phyloP scores from a whole-genome alignment of 2,329 filamentous ascomycete species.

The Alternaria sp. region DNA sequence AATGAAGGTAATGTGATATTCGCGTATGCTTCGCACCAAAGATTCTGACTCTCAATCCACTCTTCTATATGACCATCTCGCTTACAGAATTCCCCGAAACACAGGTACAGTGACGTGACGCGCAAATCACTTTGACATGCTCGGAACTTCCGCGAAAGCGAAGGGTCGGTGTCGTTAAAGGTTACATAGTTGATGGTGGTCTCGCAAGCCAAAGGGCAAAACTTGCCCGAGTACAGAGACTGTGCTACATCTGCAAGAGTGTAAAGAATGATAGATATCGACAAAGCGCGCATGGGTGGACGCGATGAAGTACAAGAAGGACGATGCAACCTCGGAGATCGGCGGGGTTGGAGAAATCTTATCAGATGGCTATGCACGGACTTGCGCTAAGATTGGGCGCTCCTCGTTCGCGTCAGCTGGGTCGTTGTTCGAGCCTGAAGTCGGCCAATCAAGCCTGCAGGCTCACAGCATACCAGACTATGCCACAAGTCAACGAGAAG shows the following conservation, averaged over 20 bases:
- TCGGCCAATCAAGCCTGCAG: neutral
- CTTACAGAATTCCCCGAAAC: slow-evolving; percentile 37
- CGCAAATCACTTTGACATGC: slow-evolving; percentile 39
- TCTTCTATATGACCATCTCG: slow-evolving; percentile 20
- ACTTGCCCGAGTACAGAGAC: slow-evolving; percentile 32
- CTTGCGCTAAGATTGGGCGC: neutral
- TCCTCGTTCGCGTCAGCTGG: neutral
- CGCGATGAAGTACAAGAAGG: slow-evolving; percentile 13
- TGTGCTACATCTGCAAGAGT: slow-evolving; percentile 16
- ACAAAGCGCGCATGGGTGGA: slow-evolving; percentile 29
- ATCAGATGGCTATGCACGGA: slow-evolving; percentile 31
- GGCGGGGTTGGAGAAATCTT: slow-evolving; percentile 28
- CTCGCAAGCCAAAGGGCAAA: slow-evolving; percentile 44
- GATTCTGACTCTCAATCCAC: slow-evolving; percentile 30
- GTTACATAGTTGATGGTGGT: slow-evolving; percentile 40
- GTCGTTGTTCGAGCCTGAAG: neutral
- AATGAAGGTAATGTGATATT: slow-evolving; percentile 38
- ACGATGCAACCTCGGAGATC: slow-evolving; percentile 25
- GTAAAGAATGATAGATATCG: slow-evolving; percentile 15
- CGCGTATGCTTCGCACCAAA: slow-evolving; percentile 34
- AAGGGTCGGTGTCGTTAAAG: slow-evolving; percentile 44
- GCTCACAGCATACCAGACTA: neutral
- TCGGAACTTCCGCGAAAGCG: slow-evolving; percentile 36
- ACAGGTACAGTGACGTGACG: slow-evolving; percentile 42
- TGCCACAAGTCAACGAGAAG: neutral